These are phyloP conservation scores for Fusarium xyrophilum DNA, from an alignment of 2,329 filamentous ascomycete genomes.

Conservation along the genomic window DNA sequence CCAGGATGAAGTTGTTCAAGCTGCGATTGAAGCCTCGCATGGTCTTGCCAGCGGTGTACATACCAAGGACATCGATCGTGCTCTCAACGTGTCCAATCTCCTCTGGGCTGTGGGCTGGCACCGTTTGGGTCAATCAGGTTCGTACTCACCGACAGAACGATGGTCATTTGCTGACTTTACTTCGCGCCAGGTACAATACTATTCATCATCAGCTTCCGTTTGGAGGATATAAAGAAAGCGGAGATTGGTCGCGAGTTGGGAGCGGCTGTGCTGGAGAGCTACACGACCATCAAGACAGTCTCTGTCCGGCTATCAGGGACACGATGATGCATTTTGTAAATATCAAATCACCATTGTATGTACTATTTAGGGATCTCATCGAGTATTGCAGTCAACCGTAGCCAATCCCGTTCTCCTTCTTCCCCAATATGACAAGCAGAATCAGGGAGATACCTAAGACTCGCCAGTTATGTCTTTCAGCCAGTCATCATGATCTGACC, in stretches of 20 bases:
- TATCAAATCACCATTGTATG: fast-evolving
- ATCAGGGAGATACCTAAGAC: neutral
- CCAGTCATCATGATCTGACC: neutral
- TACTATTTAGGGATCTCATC: neutral
- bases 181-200: neutral
- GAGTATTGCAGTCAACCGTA: neutral
- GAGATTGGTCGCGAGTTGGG: neutral
- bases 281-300: neutral
- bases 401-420: neutral
- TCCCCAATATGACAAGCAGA: fast-evolving
- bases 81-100: neutral
- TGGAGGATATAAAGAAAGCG: neutral
- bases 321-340: fast-evolving
- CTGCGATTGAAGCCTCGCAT: fast-evolving
- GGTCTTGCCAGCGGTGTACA: neutral
- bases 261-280: neutral
- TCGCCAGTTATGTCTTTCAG: fast-evolving
- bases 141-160: fast-evolving
- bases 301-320: neutral
- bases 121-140: neutral
- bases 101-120: neutral
- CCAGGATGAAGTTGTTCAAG: neutral
- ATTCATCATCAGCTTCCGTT: neutral
- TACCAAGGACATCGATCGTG: neutral
- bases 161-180: fast-evolving